These are phyloP conservation scores for Gossypium schwendimanii DNA, from an alignment of 441 rosid species.

Conservation along the genomic window DNA sequence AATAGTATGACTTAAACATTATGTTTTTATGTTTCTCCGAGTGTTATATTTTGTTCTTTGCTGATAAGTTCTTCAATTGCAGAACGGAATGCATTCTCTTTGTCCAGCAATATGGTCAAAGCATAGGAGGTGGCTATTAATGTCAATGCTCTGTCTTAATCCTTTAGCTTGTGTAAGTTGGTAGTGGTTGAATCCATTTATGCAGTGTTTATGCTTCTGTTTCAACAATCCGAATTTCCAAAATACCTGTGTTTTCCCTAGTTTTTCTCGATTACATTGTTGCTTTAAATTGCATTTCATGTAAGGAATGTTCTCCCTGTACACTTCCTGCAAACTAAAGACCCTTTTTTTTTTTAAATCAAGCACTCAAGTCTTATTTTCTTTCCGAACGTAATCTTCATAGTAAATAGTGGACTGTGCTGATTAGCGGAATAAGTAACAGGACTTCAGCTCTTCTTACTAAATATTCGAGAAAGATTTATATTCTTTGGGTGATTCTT, in stretches of 20 bases:
- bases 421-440: neutral
- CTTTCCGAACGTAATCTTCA: neutral
- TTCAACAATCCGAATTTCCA: neutral
- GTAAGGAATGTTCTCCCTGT: neutral
- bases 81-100: constrained; percentile 94
- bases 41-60: neutral
- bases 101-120: constrained; percentile 98
- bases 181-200: constrained; percentile 1
- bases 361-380: neutral
- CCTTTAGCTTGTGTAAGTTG: constrained; percentile 82
- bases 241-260: neutral
- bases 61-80: constrained; percentile 19
- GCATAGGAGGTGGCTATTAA: constrained; percentile 89
- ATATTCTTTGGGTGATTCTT: neutral
- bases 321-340: neutral
- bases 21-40: neutral
- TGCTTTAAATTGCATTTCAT: neutral
- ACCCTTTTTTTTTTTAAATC: neutral
- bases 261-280: neutral
- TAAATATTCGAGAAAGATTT: neutral
- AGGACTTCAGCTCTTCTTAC: neutral
- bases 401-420: neutral
- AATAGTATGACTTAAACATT: neutral
- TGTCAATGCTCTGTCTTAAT: constrained; percentile 91
- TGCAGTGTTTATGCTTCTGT: neutral